A percentile compares a stretch with the other conserved stretches of the same genome.
These are phyloP conservation scores for Eimeria falciformis DNA, from an alignment of 169 alveolate species.

Conservation along the genomic window DNA sequence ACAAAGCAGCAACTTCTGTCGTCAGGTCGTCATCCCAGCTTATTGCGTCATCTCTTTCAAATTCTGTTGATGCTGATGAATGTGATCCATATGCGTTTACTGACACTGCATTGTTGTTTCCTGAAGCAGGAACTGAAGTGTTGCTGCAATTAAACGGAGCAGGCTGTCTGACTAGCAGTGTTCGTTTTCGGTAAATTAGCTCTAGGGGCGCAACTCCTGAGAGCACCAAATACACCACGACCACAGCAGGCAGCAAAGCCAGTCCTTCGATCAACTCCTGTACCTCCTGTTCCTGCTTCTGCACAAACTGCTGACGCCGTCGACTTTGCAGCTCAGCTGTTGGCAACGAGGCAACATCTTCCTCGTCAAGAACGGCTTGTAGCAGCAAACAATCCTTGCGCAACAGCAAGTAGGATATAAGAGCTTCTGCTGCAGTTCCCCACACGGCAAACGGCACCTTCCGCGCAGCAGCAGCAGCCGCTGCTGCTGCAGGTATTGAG, in stretches of 20 bases:
- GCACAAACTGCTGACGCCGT: constrained; percentile 35
- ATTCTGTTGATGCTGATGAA: neutral
- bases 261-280: neutral
- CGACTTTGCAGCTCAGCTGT: constrained; percentile 8
- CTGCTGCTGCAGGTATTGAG: neutral
- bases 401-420: constrained; percentile 5
- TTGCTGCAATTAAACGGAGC: neutral
- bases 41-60: neutral
- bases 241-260: neutral
- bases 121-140: neutral
- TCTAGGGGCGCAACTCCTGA: constrained; percentile 8
- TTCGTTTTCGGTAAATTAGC: constrained; percentile 11
- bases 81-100: neutral
- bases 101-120: neutral
- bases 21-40: neutral
- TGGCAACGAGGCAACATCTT: constrained; percentile 27
- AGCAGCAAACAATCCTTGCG: constrained; percentile 25
- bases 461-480: constrained; percentile 54
- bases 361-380: neutral
- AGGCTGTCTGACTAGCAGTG: neutral
- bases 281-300: constrained; percentile 4
- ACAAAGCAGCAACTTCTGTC: constrained; percentile 36
- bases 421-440: constrained; percentile 40
- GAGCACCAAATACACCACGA: constrained; percentile 34
- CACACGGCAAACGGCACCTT: constrained; percentile 40